Conservation (phyloP, 2,329 filamentous ascomycete species). For the Claviceps cyperi region DNA sequence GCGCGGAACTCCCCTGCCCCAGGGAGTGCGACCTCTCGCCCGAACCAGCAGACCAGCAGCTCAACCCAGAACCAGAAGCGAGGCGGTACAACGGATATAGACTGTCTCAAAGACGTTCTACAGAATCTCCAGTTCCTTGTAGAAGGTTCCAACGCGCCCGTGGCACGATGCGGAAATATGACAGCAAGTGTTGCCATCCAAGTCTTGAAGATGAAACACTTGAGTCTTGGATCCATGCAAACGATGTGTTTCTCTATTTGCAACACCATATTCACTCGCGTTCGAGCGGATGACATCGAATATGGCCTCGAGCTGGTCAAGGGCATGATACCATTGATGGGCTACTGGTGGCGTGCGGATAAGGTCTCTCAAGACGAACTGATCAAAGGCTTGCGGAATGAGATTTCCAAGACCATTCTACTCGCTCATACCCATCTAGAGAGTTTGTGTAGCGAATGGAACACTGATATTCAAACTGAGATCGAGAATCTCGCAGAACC, state of each 20-base stretch:
- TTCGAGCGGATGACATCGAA: constrained; percentile 52
- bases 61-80: constrained; percentile 18
- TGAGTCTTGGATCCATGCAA: constrained; percentile 48
- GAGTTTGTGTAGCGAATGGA: constrained; percentile 32
- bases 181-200: constrained; percentile 43
- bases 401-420: constrained; percentile 61
- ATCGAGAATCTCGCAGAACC: constrained; percentile 54
- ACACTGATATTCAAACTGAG: constrained; percentile 26
- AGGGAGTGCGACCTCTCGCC: constrained; percentile 16
- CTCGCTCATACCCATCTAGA: constrained; percentile 50
- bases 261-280: constrained; percentile 53
- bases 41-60: constrained; percentile 15
- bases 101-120: constrained; percentile 28
- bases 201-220: constrained; percentile 44
- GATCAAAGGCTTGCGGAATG: constrained; percentile 53
- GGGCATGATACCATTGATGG: constrained; percentile 55
- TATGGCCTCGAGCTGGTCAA: constrained; percentile 46
- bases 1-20: constrained; percentile 28
- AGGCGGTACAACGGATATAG: constrained; percentile 15
- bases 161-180: constrained; percentile 38
- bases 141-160: constrained; percentile 51
- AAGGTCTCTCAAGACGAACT: constrained; percentile 44
- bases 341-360: constrained; percentile 64
- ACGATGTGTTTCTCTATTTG: constrained; percentile 62
- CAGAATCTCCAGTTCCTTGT: constrained; percentile 52